Percentiles rank a stretch among this genome's conserved stretches.
phyloP scores from a whole-genome alignment of 1,139 yeast species.

The Pichiaceae sp. region DNA sequence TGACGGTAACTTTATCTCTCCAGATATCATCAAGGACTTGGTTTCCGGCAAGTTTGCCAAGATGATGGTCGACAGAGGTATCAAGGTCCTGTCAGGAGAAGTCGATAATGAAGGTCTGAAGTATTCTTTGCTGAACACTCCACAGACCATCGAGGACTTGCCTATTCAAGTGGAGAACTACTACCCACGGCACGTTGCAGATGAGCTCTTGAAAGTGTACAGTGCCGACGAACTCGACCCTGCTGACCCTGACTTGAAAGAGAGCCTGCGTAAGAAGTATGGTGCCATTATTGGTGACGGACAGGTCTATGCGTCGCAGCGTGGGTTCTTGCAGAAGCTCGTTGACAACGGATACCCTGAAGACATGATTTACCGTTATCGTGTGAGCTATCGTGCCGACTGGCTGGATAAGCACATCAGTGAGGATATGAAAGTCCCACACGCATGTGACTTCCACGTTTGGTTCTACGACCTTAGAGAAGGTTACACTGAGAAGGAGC shows the following conservation, averaged over 20 bases:
- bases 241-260: conserved; percentile 9
- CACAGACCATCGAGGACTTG: conserved; percentile 20
- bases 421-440: conserved; percentile 25
- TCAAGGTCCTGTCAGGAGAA: conserved; percentile 29
- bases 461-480: conserved; percentile 25
- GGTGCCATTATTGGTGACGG: conserved; percentile 31
- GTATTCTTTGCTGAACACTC: conserved; percentile 28
- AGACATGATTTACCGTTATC: conserved; percentile 25
- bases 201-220: conserved; percentile 25
- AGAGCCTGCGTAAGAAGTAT: conserved; percentile 18
- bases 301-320: conserved; percentile 30
- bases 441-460: conserved; percentile 25
- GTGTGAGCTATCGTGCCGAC: conserved; percentile 25
- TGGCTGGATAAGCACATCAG: conserved; percentile 22
- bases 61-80: conserved; percentile 15
- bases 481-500: conserved; percentile 24
- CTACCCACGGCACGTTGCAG: conserved; percentile 26
- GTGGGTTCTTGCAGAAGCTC: conserved; percentile 27
- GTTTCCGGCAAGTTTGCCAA: conserved; percentile 27
- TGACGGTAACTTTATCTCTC: conserved; percentile 27
- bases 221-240: conserved; percentile 16
- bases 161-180: conserved; percentile 27
- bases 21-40: conserved; percentile 24
- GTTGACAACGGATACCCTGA: conserved; percentile 22
- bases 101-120: conserved; percentile 28